Evolutionary conservation across 139 green algal genomes (phyloP).

Genomic region (Gonium pectorale): DNA sequence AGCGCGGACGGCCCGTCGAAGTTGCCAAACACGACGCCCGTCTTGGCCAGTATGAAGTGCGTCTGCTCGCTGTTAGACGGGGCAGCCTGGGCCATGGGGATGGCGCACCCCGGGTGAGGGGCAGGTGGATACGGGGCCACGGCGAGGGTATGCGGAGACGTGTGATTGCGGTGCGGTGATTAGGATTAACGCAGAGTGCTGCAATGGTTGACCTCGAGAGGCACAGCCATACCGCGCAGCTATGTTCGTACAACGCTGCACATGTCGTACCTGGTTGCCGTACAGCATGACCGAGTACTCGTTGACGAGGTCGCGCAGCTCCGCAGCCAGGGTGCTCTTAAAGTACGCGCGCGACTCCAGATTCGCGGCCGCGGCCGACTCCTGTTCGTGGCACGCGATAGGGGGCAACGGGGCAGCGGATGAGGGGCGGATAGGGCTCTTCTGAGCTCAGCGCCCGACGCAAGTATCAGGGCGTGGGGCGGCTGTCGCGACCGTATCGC

Average conservation of each 20-base stretch:
- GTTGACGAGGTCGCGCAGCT: neutral
- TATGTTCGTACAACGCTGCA: neutral
- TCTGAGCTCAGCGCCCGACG: neutral
- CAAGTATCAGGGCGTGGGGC: neutral
- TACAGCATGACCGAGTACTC: conserved; percentile 1
- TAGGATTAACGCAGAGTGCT: neutral
- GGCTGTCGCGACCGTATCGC: neutral
- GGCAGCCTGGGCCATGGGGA: neutral
- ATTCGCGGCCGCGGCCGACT: too few species aligned
- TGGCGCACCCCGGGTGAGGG: neutral
- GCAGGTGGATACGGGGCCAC: neutral
- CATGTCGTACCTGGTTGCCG: neutral
- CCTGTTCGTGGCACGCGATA: neutral
- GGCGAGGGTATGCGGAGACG: neutral
- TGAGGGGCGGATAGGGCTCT: too few species aligned
- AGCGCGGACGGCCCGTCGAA: neutral
- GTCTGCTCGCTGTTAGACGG: neutral
- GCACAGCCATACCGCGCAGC: neutral
- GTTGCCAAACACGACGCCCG: neutral
- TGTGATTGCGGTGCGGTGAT: neutral
- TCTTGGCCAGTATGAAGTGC: neutral
- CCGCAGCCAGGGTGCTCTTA: neutral
- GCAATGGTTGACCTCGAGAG: neutral
- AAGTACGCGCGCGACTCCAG: neutral
- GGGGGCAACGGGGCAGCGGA: neutral